phyloP scores from a whole-genome alignment of 257 asterid genomes.

The Rauvolfia tetraphylla region DNA sequence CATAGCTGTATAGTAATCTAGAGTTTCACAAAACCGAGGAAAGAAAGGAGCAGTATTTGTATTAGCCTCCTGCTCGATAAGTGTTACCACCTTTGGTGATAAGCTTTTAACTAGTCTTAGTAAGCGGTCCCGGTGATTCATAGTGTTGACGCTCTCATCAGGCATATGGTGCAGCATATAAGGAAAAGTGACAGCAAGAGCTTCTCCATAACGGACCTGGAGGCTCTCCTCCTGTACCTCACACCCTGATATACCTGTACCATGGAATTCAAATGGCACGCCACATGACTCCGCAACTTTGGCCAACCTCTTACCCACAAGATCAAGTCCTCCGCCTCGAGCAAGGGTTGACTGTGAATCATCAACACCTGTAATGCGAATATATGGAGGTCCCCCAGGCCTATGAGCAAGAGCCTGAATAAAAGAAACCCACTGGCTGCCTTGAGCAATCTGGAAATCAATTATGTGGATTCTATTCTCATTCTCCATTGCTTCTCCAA shows the following conservation, averaged over 20 bases:
- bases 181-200: constrained; percentile 83
- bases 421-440: constrained; percentile 83
- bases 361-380: constrained; percentile 59
- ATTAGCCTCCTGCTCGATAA: constrained; percentile 88
- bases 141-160: constrained; percentile 83
- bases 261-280: constrained; percentile 76
- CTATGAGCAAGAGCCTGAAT: constrained; percentile 43
- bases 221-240: constrained; percentile 60
- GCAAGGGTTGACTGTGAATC: constrained; percentile 72
- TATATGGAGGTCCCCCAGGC: constrained; percentile 48
- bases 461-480: constrained; percentile 71
- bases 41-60: constrained; percentile 72
- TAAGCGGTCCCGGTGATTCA: constrained; percentile 77
- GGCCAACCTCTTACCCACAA: constrained; percentile 63
- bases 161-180: constrained; percentile 92
- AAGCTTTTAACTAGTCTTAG: constrained; percentile 66
- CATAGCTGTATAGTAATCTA: constrained; percentile 84
- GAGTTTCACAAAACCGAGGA: constrained; percentile 64
- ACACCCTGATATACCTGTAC: constrained; percentile 69
- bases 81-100: constrained; percentile 77
- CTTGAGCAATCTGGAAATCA: constrained; percentile 91
- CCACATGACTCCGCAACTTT: constrained; percentile 59
- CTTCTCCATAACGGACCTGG: constrained; percentile 56
- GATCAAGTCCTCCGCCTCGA: constrained; percentile 82
- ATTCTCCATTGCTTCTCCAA: constrained; percentile 68